A percentile compares a stretch with the other conserved stretches of the same genome.
These are phyloP conservation scores for Sungouiella blattae DNA, from an alignment of 805 yeast species.

Conservation along the genomic window DNA sequence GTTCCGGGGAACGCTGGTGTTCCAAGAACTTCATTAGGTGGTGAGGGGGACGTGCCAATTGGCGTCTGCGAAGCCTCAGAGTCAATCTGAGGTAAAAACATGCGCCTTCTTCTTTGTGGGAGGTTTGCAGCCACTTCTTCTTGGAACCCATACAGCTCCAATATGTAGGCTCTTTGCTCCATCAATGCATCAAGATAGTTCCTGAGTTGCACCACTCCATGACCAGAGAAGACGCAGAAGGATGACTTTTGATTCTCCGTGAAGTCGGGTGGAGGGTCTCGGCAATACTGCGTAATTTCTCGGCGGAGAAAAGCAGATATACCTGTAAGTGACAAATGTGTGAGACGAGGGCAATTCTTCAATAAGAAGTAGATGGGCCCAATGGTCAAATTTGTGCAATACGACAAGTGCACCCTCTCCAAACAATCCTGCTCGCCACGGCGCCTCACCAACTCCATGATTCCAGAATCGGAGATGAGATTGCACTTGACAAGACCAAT, in stretches of 20 bases:
- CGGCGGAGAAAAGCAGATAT: constrained; percentile 82
- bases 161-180: constrained; percentile 16
- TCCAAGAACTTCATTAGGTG: constrained; percentile 11
- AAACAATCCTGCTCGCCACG: constrained; percentile 74
- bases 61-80: neutral
- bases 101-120: constrained; percentile 6
- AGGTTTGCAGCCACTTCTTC: constrained; percentile 7
- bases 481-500: constrained; percentile 92
- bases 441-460: constrained; percentile 60
- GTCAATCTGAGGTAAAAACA: constrained; percentile 1
- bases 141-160: constrained; percentile 14
- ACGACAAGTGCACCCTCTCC: constrained; percentile 90
- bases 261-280: constrained; percentile 91
- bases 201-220: constrained; percentile 76
- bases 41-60: constrained; percentile 5
- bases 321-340: constrained; percentile 91
- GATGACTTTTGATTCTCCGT: constrained; percentile 78
- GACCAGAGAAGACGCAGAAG: constrained; percentile 92
- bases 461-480: constrained; percentile 82
- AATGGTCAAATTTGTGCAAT: constrained; percentile 76
- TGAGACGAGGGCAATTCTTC: constrained; percentile 77
- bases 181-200: constrained; percentile 50
- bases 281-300: constrained; percentile 82
- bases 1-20: constrained; percentile 8
- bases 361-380: constrained; percentile 74